Percentiles rank a stretch among this genome's conserved stretches.
phyloP scores from a whole-genome alignment of 73 alveolate genomes.

The Tetrahymena malaccensis region DNA sequence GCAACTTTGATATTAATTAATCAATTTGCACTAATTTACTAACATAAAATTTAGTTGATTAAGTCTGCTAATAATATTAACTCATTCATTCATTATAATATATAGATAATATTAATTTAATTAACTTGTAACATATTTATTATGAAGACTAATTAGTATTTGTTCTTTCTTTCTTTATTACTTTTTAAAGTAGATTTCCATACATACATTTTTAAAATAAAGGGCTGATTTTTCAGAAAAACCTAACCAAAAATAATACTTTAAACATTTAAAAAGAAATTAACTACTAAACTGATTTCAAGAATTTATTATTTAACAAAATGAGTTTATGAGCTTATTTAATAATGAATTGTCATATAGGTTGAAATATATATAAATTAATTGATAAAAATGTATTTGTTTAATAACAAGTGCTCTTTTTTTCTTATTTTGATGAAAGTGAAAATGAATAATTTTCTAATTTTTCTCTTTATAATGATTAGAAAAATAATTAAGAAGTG shows the following conservation, averaged over 20 bases:
- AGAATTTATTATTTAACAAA: too few species aligned
- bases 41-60: background rate
- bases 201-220: background rate
- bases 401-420: too few species aligned
- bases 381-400: too few species aligned
- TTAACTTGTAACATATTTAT: background rate
- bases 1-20: background rate
- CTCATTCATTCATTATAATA: background rate
- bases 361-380: too few species aligned
- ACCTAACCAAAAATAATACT: too few species aligned
- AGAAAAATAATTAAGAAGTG: background rate
- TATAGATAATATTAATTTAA: background rate
- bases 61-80: background rate
- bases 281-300: too few species aligned
- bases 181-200: background rate
- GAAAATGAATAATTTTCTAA: background rate
- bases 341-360: too few species aligned
- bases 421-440: too few species aligned
- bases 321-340: too few species aligned
- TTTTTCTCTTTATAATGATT: background rate
- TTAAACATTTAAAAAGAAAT: too few species aligned
- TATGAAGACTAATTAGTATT: background rate
- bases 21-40: background rate
- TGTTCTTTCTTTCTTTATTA: background rate
- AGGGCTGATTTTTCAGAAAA: too few species aligned